These are phyloP conservation scores for Apiospora arundinis DNA, from an alignment of 2,329 filamentous ascomycete genomes.

Conservation along the genomic window DNA sequence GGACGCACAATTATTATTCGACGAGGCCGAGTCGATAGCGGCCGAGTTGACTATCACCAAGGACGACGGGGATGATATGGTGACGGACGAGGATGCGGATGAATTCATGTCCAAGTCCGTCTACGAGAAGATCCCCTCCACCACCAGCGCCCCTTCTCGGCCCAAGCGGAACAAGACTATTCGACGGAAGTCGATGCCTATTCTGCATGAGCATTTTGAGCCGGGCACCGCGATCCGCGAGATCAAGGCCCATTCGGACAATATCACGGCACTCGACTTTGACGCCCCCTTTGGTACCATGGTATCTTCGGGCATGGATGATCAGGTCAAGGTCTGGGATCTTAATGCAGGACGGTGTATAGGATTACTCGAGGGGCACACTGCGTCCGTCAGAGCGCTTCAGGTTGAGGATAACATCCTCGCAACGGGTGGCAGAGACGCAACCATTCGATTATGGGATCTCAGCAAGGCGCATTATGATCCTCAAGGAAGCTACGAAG, in stretches of 20 bases:
- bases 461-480: conserved; percentile 87
- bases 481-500: conserved; percentile 67
- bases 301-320: conserved; percentile 90
- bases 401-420: conserved; percentile 97
- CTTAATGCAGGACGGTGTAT: conserved; percentile 92
- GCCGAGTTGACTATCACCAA: conserved; percentile 54
- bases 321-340: conserved; percentile 96
- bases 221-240: conserved; percentile 88
- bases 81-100: conserved; percentile 56
- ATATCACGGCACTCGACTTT: conserved; percentile 90
- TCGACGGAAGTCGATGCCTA: conserved; percentile 85
- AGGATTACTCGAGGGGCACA: conserved; percentile 89
- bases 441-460: conserved; percentile 94
- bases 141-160: conserved; percentile 56
- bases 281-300: conserved; percentile 96
- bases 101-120: conserved; percentile 98
- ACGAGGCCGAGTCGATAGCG: conserved; percentile 63
- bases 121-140: conserved; percentile 84
- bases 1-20: conserved; percentile 63
- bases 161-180: conserved; percentile 61
- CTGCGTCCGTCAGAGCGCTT: conserved; percentile 88
- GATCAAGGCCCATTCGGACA: conserved; percentile 85
- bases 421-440: conserved; percentile 93
- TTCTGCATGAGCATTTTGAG: conserved; percentile 93
- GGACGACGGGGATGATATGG: conserved; percentile 58